Evolutionary conservation across 1,139 yeast genomes (phyloP).

Genomic region (Sugiyamaella pinicola): DNA sequence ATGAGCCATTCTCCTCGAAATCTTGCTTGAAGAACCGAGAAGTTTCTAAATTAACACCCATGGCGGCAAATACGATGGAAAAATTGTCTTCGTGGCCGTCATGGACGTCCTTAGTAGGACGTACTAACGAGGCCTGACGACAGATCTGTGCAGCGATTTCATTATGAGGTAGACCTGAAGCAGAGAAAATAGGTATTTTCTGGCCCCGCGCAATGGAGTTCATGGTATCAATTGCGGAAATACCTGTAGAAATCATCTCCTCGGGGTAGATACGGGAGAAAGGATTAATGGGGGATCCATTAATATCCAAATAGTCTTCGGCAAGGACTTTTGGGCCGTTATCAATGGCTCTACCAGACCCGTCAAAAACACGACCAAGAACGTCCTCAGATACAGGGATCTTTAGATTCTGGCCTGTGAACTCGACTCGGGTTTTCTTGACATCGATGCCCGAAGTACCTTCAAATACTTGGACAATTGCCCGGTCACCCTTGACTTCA

Average conservation of each 20-base stretch:
- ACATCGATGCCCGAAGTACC: slow-evolving; percentile 98
- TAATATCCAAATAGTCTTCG: slow-evolving; percentile 95
- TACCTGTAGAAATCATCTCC: slow-evolving; percentile 99
- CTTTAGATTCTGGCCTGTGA: slow-evolving; percentile 90
- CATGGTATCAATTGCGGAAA: slow-evolving; percentile 98
- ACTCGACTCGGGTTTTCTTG: slow-evolving; percentile 93
- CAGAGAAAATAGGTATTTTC: slow-evolving; percentile 97
- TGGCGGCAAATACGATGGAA: slow-evolving; percentile 98
- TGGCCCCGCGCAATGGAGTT: slow-evolving; percentile 99
- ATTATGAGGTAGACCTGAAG: slow-evolving; percentile 98
- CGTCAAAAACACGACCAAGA: slow-evolving; percentile 97
- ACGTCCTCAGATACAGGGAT: slow-evolving; percentile 96
- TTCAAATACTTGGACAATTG: slow-evolving; percentile 97
- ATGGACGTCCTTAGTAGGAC: slow-evolving; percentile 99
- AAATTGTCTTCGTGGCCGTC: slow-evolving; percentile 99
- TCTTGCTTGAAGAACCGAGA: slow-evolving; percentile 96
- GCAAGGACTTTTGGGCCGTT: slow-evolving; percentile 98
- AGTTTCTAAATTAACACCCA: slow-evolving; percentile 93
- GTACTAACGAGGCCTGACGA: slow-evolving; percentile 98
- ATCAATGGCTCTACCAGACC: slow-evolving; percentile 98
- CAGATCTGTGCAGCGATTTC: slow-evolving; percentile 99
- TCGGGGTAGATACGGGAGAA: slow-evolving; percentile 98
- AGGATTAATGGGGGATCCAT: slow-evolving; percentile 98
- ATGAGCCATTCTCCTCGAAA: slow-evolving; percentile 97
- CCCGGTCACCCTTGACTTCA: slow-evolving; percentile 96